phyloP scores from a whole-genome alignment of 2,329 filamentous ascomycete species.

The Fusarium keratoplasticum region DNA sequence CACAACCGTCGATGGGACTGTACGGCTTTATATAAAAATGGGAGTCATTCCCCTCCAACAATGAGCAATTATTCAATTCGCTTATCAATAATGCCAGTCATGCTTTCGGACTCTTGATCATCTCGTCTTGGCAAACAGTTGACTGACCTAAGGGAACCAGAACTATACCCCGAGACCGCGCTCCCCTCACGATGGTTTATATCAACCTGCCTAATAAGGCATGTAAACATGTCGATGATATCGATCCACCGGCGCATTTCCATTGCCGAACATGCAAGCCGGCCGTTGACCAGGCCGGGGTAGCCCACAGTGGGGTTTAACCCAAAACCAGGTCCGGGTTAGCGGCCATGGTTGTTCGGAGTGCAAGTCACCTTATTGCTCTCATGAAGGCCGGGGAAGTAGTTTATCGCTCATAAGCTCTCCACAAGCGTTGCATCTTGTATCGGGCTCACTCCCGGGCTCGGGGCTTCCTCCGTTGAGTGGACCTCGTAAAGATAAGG shows the following conservation, averaged over 20 bases:
- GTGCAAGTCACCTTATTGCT: neutral
- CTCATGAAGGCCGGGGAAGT: neutral
- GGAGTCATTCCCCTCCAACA: too few relatives aligned
- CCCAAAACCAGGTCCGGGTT: neutral
- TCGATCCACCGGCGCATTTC: neutral
- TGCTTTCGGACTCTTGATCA: neutral
- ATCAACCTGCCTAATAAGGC: slow-evolving; percentile 9
- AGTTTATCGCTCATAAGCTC: neutral
- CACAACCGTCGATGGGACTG: neutral
- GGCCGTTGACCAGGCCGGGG: neutral
- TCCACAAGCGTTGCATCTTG: neutral
- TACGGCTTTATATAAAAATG: too few relatives aligned
- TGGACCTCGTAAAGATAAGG: neutral
- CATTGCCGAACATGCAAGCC: slow-evolving; percentile 8
- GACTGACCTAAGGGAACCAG: neutral
- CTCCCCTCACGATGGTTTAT: neutral
- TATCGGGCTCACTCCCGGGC: neutral
- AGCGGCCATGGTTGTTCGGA: neutral
- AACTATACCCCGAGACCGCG: slow-evolving; percentile 5
- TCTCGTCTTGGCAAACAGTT: neutral
- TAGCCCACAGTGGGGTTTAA: neutral
- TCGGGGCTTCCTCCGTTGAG: neutral
- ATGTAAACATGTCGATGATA: neutral
- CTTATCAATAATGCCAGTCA: neutral
- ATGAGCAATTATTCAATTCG: too few relatives aligned